These are phyloP conservation scores for Cicer pinnatifidum DNA, from an alignment of 306 rosid genomes.

Conservation along the genomic window DNA sequence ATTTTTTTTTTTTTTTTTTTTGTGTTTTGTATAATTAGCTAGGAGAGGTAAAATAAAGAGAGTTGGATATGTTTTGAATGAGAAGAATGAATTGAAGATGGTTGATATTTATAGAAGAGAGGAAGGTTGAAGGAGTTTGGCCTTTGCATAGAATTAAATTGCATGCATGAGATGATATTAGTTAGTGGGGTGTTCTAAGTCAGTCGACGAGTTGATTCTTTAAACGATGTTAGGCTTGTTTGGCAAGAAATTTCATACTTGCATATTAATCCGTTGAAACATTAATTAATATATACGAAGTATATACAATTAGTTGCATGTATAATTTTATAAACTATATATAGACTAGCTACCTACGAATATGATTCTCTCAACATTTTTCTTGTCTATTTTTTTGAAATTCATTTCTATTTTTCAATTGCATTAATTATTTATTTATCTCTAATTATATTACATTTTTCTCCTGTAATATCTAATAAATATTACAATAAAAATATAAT, in stretches of 20 bases:
- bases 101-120: constrained; percentile 50
- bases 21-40: background rate
- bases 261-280: constrained; percentile 1
- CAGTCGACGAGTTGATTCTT: constrained; percentile 33
- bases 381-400: too few relatives aligned
- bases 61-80: constrained; percentile 34
- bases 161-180: constrained; percentile 19
- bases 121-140: background rate
- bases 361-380: too few relatives aligned
- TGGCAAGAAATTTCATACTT: constrained; percentile 26
- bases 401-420: too few relatives aligned
- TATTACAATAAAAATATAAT: too few relatives aligned
- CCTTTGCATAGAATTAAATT: background rate
- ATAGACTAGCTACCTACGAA: too few relatives aligned
- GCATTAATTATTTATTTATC: too few relatives aligned
- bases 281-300: too few relatives aligned
- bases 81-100: constrained; percentile 22
- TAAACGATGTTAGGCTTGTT: constrained; percentile 46
- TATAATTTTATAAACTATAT: too few relatives aligned
- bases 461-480: too few relatives aligned
- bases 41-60: background rate
- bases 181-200: constrained; percentile 53
- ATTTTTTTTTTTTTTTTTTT: constrained; percentile 22
- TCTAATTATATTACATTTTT: too few relatives aligned
- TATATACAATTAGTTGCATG: too few relatives aligned